A percentile compares a stretch with the other conserved stretches of the same genome.
Conservation (phyloP, 306 rosid species). For the Acacia confusa region DNA sequence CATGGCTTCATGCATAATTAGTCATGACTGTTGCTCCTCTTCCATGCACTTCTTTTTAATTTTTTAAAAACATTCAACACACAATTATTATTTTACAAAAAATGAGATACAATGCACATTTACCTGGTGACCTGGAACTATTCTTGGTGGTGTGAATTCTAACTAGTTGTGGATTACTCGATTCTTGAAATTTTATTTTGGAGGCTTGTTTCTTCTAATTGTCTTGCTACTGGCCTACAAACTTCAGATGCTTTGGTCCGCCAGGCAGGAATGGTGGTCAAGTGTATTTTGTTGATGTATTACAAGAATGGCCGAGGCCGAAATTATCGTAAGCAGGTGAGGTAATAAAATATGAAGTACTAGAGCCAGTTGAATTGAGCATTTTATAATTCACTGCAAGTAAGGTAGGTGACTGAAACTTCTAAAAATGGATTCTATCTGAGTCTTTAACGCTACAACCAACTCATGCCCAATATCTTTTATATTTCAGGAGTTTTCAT, state of each 20-base stretch:
- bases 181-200: background rate
- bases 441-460: background rate
- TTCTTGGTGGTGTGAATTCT: background rate
- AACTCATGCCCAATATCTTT: background rate
- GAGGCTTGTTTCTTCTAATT: constrained; percentile 23
- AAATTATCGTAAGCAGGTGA: constrained; percentile 94
- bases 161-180: background rate
- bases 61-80: background rate
- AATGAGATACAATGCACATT: background rate
- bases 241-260: constrained; percentile 89
- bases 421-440: constrained; percentile 1
- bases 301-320: constrained; percentile 91
- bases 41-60: background rate
- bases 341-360: constrained; percentile 30
- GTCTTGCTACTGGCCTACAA: constrained; percentile 31
- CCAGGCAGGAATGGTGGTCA: constrained; percentile 85
- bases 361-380: background rate
- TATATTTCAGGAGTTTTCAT: constrained; percentile 23
- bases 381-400: constrained; percentile 4
- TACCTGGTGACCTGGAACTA: background rate
- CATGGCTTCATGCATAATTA: constrained; percentile 10
- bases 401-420: constrained; percentile 1
- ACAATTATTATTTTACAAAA: background rate
- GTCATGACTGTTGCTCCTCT: constrained; percentile 3
- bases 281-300: constrained; percentile 80